Conservation (phyloP, 2,329 filamentous ascomycete genomes). For the Cryphonectria naterciae region DNA sequence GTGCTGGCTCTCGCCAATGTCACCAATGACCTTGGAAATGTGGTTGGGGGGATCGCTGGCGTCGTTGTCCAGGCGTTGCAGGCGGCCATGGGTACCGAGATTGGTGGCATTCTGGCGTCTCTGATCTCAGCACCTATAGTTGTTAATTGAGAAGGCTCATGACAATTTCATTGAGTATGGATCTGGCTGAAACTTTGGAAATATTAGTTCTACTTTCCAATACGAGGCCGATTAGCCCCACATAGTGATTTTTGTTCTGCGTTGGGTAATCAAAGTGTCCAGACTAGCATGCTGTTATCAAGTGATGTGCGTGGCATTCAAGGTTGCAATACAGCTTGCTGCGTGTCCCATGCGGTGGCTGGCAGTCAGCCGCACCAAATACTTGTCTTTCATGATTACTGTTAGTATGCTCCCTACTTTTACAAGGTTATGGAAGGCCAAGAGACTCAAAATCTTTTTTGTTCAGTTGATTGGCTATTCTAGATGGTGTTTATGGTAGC, state of each 20-base stretch:
- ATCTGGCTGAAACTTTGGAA: background rate
- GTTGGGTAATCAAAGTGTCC: background rate
- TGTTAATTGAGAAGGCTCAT: too few relatives aligned
- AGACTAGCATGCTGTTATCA: background rate
- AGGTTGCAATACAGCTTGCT: background rate
- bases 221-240: background rate
- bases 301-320: background rate
- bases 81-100: slow-evolving; percentile 8
- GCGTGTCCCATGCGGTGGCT: background rate
- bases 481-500: background rate
- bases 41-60: background rate
- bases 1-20: background rate
- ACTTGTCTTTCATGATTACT: too few relatives aligned
- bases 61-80: slow-evolving; percentile 6
- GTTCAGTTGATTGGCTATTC: background rate
- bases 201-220: background rate
- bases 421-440: too few relatives aligned
- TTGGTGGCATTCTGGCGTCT: slow-evolving; percentile 6
- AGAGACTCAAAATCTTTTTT: background rate
- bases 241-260: background rate
- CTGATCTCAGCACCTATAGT: background rate
- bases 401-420: too few relatives aligned
- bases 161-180: background rate
- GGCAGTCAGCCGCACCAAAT: background rate
- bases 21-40: background rate